A percentile compares a stretch with the other conserved stretches of the same genome.
Conservation (phyloP, 169 alveolate genomes). For the Toxoplasma gondii region DNA sequence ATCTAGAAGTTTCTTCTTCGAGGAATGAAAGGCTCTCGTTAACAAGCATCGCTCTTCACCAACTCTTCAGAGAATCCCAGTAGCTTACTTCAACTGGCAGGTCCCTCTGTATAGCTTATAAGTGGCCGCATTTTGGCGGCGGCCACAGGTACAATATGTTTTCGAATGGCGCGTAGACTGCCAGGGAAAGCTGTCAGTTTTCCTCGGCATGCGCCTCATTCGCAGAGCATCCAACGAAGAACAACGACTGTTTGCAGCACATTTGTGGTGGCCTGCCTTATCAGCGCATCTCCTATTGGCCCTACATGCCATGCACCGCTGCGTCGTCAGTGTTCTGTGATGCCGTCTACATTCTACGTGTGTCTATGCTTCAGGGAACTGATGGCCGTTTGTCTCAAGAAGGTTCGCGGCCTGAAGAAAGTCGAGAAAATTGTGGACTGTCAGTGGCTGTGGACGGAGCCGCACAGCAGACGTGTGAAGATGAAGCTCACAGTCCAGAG, state of each 20-base stretch:
- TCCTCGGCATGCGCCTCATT: too few species aligned
- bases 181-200: too few species aligned
- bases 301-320: not conserved
- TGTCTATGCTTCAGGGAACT: slow-evolving; percentile 85
- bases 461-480: slow-evolving; percentile 89
- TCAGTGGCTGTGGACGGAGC: slow-evolving; percentile 92
- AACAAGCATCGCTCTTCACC: too few species aligned
- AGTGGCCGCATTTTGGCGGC: too few species aligned
- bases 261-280: not conserved
- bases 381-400: slow-evolving; percentile 95
- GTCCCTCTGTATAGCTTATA: too few species aligned
- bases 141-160: too few species aligned
- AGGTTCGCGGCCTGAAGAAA: slow-evolving; percentile 92
- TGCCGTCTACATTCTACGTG: not conserved
- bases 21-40: too few species aligned
- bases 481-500: slow-evolving; percentile 94
- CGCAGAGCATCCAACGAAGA: too few species aligned
- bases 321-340: not conserved
- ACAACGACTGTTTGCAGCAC: not conserved
- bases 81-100: too few species aligned
- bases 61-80: too few species aligned
- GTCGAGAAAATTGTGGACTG: slow-evolving; percentile 93
- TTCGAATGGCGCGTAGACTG: too few species aligned
- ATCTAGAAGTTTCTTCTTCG: too few species aligned
- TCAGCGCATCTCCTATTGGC: not conserved